phyloP scores from a whole-genome alignment of 495 filamentous ascomycete species.

The Aspergillus nanangensis region DNA sequence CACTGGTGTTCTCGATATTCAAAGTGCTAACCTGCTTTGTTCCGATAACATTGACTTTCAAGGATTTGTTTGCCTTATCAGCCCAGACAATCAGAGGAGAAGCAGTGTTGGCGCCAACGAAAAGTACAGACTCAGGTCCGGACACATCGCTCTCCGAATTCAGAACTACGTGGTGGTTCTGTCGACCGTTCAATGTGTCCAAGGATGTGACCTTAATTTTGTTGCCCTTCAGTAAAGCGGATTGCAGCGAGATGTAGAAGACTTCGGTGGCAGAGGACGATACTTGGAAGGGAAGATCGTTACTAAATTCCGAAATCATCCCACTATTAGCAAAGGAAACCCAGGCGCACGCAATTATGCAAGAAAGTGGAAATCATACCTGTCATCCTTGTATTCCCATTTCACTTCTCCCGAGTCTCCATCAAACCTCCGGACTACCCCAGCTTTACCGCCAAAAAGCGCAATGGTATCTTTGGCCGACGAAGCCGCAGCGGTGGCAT shows the following conservation, averaged over 20 bases:
- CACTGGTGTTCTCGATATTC: constrained; percentile 45
- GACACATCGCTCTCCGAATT: constrained; percentile 70
- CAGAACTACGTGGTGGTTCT: constrained; percentile 59
- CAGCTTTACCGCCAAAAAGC: constrained; percentile 53
- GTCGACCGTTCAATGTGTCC: constrained; percentile 65
- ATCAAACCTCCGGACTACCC: constrained; percentile 64
- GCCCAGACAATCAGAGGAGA: constrained; percentile 80
- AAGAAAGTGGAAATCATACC: constrained; percentile 25
- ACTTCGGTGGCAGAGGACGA: constrained; percentile 69
- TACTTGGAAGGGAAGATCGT: constrained; percentile 71
- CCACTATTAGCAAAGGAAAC: constrained; percentile 17
- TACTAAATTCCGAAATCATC: constrained; percentile 28
- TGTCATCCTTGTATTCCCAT: constrained; percentile 71
- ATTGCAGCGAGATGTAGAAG: constrained; percentile 73
- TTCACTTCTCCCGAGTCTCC: constrained; percentile 66
- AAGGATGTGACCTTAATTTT: constrained; percentile 70
- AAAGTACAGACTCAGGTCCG: constrained; percentile 62
- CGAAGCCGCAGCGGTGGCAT: constrained; percentile 35
- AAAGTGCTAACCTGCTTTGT: constrained; percentile 56
- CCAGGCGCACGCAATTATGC: background rate
- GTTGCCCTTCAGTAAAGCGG: constrained; percentile 57
- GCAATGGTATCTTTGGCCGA: constrained; percentile 65
- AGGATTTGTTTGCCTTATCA: constrained; percentile 57
- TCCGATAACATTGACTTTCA: constrained; percentile 80
- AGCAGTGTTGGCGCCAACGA: constrained; percentile 79